Evolutionary conservation across 2,329 filamentous ascomycete genomes (phyloP), one percentile per base, ranked within the genome.

Genomic region (Dactylellina cionopaga): DNA sequence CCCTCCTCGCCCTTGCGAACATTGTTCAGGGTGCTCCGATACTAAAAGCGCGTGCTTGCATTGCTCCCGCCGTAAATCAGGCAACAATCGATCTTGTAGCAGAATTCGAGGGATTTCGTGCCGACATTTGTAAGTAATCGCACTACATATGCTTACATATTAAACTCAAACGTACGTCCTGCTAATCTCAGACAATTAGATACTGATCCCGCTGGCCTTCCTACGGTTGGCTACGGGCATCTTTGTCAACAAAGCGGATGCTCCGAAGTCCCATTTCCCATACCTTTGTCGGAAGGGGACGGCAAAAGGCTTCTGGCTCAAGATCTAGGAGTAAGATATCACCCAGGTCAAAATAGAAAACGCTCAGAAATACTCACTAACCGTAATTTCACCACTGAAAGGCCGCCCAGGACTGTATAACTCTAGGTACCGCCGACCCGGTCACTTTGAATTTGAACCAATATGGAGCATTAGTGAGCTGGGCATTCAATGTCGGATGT

Each of bases 401-500:
- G 49, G n/a, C 4, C 3, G 49, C 49, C 5, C 49, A 52, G n/a
- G 7, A 52, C 2, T 52, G 49, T 24, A 52, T 52, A 6, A 52
- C 49, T 9, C 49, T 29, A 1, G 35, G 4, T 3, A 58, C 54
- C 6, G 54, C 35, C 11, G 3, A 44, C 2, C 54, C 41, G 5
- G 41, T 58, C 2, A 44, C 35, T n/a, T 11, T 58, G n/a, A 58
- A 43, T 35, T 19, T 19, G 17, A 58, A 58, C 27, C 54, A 58
- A 58, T 58, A 43, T 22, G 54, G 41, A 9, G 54, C 35, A 1
- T 58, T 43, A 15, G 54, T 58, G 10, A 43, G 37, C 6, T 58
- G 35, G 37, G 27, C 54, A 13, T 58, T 58, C 37, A 58, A 58
- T 35, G 22, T 58, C 22, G 54, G 54, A 15, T 58, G 54, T 11